phyloP scores from a whole-genome alignment of 2,329 filamentous ascomycete species.

The Curvularia sp. region DNA sequence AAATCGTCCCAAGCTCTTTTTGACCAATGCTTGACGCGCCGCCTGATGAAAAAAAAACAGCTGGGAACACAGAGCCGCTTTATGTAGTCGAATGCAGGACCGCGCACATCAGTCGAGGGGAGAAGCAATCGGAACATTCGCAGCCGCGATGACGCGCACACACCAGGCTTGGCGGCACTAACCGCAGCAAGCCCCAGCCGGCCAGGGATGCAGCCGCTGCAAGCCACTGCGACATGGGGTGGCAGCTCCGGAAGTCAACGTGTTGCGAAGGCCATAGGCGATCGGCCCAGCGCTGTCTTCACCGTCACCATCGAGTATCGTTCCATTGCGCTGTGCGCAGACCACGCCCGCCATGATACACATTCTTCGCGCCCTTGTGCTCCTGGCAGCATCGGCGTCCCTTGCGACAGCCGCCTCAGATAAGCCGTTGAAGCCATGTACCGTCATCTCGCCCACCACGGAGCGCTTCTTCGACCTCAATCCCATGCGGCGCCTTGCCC shows the following conservation, averaged over 20 bases:
- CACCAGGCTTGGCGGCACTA: conserved; percentile 16
- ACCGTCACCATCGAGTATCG: conserved; percentile 15
- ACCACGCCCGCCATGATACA: conserved; percentile 36
- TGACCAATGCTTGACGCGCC: conserved; percentile 6
- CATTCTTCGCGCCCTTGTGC: conserved; percentile 34
- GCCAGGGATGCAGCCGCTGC: conserved; percentile 23
- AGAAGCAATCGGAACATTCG: conserved; percentile 22
- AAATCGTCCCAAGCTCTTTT: conserved; percentile 2
- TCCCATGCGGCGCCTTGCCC: conserved; percentile 61
- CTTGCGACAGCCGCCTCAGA: conserved; percentile 44
- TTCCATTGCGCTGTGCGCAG: conserved; percentile 14
- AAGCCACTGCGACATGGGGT: conserved; percentile 19
- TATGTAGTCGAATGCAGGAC: conserved; percentile 20
- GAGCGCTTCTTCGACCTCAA: conserved; percentile 70
- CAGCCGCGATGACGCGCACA: conserved; percentile 28
- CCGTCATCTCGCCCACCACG: conserved; percentile 66
- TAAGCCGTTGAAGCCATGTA: conserved; percentile 63
- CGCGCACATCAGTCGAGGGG: conserved; percentile 30
- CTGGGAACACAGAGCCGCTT: conserved; percentile 5
- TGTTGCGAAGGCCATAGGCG: conserved; percentile 24
- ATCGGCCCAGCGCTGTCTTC: conserved; percentile 15
- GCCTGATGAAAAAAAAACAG: conserved; percentile 7
- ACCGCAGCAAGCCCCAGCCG: conserved; percentile 10
- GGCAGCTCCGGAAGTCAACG: conserved; percentile 28
- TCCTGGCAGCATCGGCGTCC: conserved; percentile 44